Conservation (phyloP, 768 basidiomycete species). For the Xerocomus potaroensis region DNA sequence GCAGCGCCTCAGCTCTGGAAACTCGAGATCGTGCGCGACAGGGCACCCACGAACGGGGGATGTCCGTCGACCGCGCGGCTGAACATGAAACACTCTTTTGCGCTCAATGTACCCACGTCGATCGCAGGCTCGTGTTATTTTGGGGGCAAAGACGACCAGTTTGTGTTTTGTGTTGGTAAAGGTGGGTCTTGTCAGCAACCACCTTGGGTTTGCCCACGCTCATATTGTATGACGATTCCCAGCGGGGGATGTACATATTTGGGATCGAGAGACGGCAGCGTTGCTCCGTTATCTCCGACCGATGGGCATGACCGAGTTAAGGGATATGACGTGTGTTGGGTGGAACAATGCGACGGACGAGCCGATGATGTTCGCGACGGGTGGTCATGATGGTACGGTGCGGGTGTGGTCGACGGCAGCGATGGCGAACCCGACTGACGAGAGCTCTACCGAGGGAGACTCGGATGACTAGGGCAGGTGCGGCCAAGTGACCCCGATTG, state of each 20-base stretch:
- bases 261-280: constrained; percentile 77
- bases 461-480: constrained; percentile 12
- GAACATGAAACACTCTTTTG: constrained; percentile 59
- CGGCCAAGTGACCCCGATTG: not conserved
- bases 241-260: constrained; percentile 82
- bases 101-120: constrained; percentile 56
- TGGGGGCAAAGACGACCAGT: constrained; percentile 71
- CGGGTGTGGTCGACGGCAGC: constrained; percentile 59
- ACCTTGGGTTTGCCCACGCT: no score
- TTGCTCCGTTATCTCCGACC: constrained; percentile 65
- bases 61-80: constrained; percentile 20
- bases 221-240: not conserved
- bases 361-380: constrained; percentile 57
- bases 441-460: constrained; percentile 18
- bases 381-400: constrained; percentile 73
- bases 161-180: constrained; percentile 79
- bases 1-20: constrained; percentile 75
- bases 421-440: not conserved
- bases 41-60: constrained; percentile 29
- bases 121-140: constrained; percentile 81
- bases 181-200: no score
- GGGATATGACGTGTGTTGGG: constrained; percentile 75
- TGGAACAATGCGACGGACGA: constrained; percentile 64
- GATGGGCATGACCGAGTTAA: constrained; percentile 43
- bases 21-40: constrained; percentile 57